Conservation (phyloP, 371 early-diverging fungal species). For the Catenaria anguillulae region DNA sequence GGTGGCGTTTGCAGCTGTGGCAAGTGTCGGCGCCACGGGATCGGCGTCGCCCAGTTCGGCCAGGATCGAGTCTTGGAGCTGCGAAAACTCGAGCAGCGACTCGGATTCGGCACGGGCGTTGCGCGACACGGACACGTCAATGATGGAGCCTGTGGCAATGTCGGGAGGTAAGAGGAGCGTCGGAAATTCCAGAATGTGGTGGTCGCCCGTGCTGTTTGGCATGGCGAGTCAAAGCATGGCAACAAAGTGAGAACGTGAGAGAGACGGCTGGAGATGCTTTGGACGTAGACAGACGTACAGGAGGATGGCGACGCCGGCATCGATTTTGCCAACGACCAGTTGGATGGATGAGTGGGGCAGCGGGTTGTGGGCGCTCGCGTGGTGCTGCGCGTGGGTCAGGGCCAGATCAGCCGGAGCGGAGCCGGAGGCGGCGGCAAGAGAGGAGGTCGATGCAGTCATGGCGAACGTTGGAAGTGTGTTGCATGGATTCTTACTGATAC, state of each 20-base stretch:
- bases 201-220: slow-evolving; percentile 70
- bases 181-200: slow-evolving; percentile 95
- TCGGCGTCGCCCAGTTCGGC: slow-evolving; percentile 54
- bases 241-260: no score
- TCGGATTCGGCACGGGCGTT: slow-evolving; percentile 66
- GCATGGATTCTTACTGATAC: no score
- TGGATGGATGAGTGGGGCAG: slow-evolving; percentile 28
- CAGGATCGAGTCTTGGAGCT: slow-evolving; percentile 68
- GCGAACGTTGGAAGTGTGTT: no score
- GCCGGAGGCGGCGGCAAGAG: no score
- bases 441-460: no score
- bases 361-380: background rate
- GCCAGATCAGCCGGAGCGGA: no score
- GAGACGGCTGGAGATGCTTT: no score
- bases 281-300: no score
- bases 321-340: slow-evolving; percentile 81
- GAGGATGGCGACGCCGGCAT: slow-evolving; percentile 56
- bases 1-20: slow-evolving; percentile 59
- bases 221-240: no score
- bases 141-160: slow-evolving; percentile 80
- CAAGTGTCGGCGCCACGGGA: slow-evolving; percentile 62
- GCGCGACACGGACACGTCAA: slow-evolving; percentile 79
- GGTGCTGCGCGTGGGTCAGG: no score
- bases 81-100: slow-evolving; percentile 64
- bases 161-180: slow-evolving; percentile 86